A percentile compares a stretch with the other conserved stretches of the same genome.
phyloP scores from a whole-genome alignment of 2,329 filamentous ascomycete species.

The Ophiostoma triangulosporum region DNA sequence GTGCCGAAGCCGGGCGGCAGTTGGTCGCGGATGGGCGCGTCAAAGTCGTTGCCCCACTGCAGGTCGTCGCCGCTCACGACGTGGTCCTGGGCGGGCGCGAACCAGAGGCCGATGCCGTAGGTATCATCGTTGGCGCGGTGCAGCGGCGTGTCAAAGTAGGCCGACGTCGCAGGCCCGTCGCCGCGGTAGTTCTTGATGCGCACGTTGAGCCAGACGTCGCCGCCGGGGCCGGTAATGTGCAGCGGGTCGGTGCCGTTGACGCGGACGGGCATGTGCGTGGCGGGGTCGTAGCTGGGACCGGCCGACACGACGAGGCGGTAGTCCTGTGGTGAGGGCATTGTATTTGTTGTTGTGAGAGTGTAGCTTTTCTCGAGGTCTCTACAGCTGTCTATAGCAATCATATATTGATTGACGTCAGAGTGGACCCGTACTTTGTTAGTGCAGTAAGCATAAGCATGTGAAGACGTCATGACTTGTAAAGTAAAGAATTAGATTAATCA shows the following conservation, averaged over 20 bases:
- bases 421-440: background rate
- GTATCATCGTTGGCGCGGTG: conserved; percentile 59
- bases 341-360: background rate
- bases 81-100: conserved; percentile 39
- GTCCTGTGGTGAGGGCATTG: conserved; percentile 29
- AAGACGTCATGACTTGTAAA: background rate
- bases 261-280: conserved; percentile 57
- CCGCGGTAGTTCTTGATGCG: conserved; percentile 56
- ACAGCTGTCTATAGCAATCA: too few species aligned
- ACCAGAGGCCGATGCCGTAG: conserved; percentile 71
- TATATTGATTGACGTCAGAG: background rate
- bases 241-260: conserved; percentile 58
- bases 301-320: conserved; percentile 75
- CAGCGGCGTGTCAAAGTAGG: conserved; percentile 61
- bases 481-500: background rate
- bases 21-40: conserved; percentile 72
- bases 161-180: conserved; percentile 45
- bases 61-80: conserved; percentile 55
- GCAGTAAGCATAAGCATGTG: background rate
- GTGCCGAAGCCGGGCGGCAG: conserved; percentile 78
- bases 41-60: conserved; percentile 92
- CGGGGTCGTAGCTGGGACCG: conserved; percentile 59
- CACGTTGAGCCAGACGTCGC: conserved; percentile 57
- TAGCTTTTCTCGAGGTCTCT: too few species aligned
- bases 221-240: conserved; percentile 47